Percentiles rank a stretch among this genome's conserved stretches.
Conservation (phyloP, 768 basidiomycete species). For the Scleroderma bovista region DNA sequence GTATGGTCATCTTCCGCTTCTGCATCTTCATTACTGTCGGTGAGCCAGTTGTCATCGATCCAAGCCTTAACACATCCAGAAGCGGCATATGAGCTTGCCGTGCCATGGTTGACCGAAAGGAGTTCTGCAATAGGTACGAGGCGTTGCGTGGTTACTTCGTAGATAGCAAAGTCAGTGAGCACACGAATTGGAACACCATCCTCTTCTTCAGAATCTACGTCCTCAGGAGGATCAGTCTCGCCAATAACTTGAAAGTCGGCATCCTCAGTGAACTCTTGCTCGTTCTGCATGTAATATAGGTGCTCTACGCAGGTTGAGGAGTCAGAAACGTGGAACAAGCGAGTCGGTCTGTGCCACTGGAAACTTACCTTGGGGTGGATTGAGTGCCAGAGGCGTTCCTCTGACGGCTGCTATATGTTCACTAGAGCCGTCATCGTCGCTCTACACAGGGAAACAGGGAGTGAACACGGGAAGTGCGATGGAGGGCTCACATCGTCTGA, state of each 20-base stretch:
- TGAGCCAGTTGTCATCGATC: slow-evolving; percentile 26
- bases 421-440: not conserved
- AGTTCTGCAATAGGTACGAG: slow-evolving; percentile 40
- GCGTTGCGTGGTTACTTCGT: slow-evolving; percentile 32
- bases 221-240: slow-evolving; percentile 31
- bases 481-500: not conserved
- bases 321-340: not conserved
- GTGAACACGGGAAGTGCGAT: not conserved
- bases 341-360: not conserved
- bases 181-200: slow-evolving; percentile 50
- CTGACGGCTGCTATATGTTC: not conserved
- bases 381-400: not conserved
- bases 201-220: slow-evolving; percentile 22
- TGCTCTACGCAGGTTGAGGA: not conserved
- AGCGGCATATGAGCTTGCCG: slow-evolving; percentile 27
- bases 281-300: slow-evolving; percentile 13
- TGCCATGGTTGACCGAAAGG: slow-evolving; percentile 23
- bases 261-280: slow-evolving; percentile 36
- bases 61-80: slow-evolving; percentile 35
- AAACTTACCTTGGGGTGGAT: not conserved
- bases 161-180: slow-evolving; percentile 50
- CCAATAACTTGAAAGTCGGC: slow-evolving; percentile 38
- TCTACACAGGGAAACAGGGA: not conserved
- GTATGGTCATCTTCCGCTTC: slow-evolving; percentile 6
- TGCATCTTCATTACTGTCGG: slow-evolving; percentile 17